phyloP scores from a whole-genome alignment of 2,329 filamentous ascomycete genomes.

The Penicillium frequentans region DNA sequence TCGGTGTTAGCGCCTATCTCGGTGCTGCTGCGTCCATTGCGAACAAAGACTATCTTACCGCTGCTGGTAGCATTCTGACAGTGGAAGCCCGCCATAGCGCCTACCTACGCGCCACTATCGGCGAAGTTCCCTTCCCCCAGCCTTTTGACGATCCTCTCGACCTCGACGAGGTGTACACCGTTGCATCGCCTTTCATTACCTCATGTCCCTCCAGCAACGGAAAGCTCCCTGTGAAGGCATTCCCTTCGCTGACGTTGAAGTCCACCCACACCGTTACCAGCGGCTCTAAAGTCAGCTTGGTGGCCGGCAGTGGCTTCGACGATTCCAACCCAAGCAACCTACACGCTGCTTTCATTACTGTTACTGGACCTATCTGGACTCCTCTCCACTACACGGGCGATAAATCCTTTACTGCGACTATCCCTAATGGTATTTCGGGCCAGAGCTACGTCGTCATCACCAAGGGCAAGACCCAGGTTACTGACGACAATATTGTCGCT shows the following conservation, averaged over 20 bases:
- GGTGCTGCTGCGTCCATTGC: conserved; percentile 61
- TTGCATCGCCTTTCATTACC: conserved; percentile 64
- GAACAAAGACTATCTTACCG: conserved; percentile 59
- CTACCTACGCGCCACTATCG: conserved; percentile 56
- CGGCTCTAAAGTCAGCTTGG: conserved; percentile 19
- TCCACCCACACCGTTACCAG: conserved; percentile 12
- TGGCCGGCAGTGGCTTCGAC: conserved; percentile 21
- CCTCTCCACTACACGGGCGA: conserved; percentile 5
- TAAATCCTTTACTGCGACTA: conserved; percentile 20
- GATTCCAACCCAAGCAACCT: conserved; percentile 18
- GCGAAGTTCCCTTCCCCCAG: conserved; percentile 56
- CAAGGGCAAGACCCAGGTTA: conserved; percentile 17
- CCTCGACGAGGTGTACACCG: conserved; percentile 62
- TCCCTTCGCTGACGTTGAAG: conserved; percentile 48
- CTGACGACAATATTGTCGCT: conserved; percentile 31
- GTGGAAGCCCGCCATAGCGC: conserved; percentile 65
- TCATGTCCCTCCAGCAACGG: conserved; percentile 57
- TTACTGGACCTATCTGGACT: conserved; percentile 9
- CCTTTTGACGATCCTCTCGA: conserved; percentile 61
- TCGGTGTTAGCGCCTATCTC: conserved; percentile 62
- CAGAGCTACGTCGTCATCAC: conserved; percentile 34
- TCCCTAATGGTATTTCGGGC: conserved; percentile 25
- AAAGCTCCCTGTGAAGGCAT: conserved; percentile 60
- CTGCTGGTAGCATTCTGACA: conserved; percentile 63
- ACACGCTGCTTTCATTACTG: conserved; percentile 22